A percentile compares a stretch with the other conserved stretches of the same genome.
phyloP scores from a whole-genome alignment of 495 filamentous ascomycete genomes.

The Aspergillus kassunensis region DNA sequence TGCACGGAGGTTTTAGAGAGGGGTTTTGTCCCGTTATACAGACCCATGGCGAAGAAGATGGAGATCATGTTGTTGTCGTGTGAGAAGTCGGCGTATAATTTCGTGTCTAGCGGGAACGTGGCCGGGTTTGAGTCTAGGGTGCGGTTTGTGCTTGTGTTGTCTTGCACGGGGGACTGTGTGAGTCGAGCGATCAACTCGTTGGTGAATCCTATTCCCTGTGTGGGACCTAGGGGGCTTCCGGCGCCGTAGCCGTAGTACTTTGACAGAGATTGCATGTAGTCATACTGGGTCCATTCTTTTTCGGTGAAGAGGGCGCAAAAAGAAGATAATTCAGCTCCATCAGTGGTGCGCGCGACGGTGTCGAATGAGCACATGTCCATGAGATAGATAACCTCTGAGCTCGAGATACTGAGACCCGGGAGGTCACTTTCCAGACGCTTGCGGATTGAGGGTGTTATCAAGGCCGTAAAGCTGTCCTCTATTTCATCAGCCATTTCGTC shows the following conservation, averaged over 20 bases:
- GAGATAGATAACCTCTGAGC: constrained; percentile 56
- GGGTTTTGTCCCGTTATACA: constrained; percentile 59
- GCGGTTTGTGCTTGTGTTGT: constrained; percentile 66
- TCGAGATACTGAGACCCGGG: constrained; percentile 54
- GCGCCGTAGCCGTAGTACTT: constrained; percentile 79
- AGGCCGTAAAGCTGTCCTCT: constrained; percentile 47
- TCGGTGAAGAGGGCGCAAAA: constrained; percentile 72
- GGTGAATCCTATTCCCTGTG: constrained; percentile 77
- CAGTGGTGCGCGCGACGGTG: constrained; percentile 54
- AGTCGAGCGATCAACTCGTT: constrained; percentile 84
- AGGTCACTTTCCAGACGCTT: constrained; percentile 59
- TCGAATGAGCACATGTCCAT: constrained; percentile 88
- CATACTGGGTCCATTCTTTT: constrained; percentile 68
- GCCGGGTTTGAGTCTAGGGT: constrained; percentile 58
- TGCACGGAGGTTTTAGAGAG: constrained; percentile 47
- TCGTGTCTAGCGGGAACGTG: constrained; percentile 65
- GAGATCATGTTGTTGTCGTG: constrained; percentile 82
- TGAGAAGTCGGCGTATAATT: constrained; percentile 78
- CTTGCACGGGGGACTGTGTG: constrained; percentile 59
- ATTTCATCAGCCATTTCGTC: constrained; percentile 44
- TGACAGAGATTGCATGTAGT: constrained; percentile 68
- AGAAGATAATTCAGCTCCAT: constrained; percentile 39
- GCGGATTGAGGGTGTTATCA: constrained; percentile 60
- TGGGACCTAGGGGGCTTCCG: constrained; percentile 71
- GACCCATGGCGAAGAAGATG: constrained; percentile 66